A percentile compares a stretch with the other conserved stretches of the same genome.
These are phyloP conservation scores for Coix lacrymajobi DNA, from an alignment of 176 grass and related monocot genomes.

Conservation along the genomic window DNA sequence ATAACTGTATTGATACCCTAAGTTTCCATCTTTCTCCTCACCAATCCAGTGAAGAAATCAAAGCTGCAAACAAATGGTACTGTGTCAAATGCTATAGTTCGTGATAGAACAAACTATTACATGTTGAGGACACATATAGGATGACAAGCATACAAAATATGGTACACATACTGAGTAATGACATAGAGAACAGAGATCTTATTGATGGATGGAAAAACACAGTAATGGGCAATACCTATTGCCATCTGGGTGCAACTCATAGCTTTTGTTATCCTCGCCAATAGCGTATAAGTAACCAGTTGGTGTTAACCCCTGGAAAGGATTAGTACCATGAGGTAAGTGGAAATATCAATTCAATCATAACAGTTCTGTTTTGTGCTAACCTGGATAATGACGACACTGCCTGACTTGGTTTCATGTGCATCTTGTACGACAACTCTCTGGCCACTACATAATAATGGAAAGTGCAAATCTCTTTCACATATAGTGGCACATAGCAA, in stretches of 20 bases:
- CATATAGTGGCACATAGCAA: neutral
- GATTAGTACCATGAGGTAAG: neutral
- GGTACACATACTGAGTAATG: neutral
- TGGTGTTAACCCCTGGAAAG: constrained; percentile 65
- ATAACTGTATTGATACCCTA: neutral
- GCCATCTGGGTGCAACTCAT: constrained; percentile 87
- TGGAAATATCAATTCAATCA: neutral
- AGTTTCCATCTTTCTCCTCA: constrained; percentile 67
- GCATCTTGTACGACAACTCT: constrained; percentile 65
- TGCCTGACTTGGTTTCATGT: constrained; percentile 34
- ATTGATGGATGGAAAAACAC: neutral
- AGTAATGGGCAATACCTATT: constrained; percentile 53
- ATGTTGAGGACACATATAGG: neutral
- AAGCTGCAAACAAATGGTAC: constrained; percentile 53
- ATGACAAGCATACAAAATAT: neutral
- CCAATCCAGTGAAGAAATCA: constrained; percentile 94
- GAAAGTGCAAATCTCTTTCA: neutral
- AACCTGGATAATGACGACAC: constrained; percentile 68
- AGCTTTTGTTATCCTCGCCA: constrained; percentile 51
- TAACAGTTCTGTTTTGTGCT: neutral
- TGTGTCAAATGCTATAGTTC: neutral
- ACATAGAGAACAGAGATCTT: neutral
- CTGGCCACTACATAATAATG: constrained; percentile 62
- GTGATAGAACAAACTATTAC: neutral
- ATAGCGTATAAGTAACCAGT: constrained; percentile 73